Conservation (phyloP, 805 yeast genomes). For the Candida berthetii region DNA sequence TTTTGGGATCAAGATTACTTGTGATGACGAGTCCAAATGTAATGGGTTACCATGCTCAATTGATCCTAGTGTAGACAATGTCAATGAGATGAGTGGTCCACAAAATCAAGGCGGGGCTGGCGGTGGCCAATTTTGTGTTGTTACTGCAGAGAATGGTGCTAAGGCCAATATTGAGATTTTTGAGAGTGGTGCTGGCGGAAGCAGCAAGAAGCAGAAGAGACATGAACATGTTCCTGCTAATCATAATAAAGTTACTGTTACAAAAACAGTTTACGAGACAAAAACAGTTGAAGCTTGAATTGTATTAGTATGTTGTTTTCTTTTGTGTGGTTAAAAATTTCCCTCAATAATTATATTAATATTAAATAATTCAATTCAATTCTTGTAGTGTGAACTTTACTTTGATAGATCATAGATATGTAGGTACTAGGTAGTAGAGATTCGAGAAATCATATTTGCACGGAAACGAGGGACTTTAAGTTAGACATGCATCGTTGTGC, state of each 20-base stretch:
- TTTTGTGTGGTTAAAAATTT: no score
- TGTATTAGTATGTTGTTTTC: no score
- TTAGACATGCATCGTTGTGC: no score
- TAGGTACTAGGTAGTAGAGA: no score
- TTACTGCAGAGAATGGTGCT: constrained; percentile 61
- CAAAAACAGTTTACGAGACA: constrained; percentile 7
- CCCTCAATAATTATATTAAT: no score
- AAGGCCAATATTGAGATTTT: constrained; percentile 73
- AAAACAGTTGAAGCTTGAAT: background rate
- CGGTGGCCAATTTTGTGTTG: constrained; percentile 78
- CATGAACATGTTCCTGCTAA: constrained; percentile 8
- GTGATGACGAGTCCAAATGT: constrained; percentile 66
- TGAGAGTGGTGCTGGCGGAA: constrained; percentile 12
- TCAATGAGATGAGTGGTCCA: constrained; percentile 46
- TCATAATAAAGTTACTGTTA: constrained; percentile 1
- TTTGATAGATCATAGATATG: no score
- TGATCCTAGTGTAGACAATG: constrained; percentile 58
- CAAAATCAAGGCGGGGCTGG: constrained; percentile 44
- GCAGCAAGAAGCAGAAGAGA: constrained; percentile 1
- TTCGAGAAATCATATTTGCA: no score
- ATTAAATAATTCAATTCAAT: no score
- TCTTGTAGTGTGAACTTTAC: no score
- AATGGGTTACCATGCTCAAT: constrained; percentile 77
- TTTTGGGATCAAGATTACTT: constrained; percentile 69
- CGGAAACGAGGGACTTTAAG: no score